Base-by-base conservation (phyloP, 257 asterid species). In the Cinchona pubescens region DNA sequence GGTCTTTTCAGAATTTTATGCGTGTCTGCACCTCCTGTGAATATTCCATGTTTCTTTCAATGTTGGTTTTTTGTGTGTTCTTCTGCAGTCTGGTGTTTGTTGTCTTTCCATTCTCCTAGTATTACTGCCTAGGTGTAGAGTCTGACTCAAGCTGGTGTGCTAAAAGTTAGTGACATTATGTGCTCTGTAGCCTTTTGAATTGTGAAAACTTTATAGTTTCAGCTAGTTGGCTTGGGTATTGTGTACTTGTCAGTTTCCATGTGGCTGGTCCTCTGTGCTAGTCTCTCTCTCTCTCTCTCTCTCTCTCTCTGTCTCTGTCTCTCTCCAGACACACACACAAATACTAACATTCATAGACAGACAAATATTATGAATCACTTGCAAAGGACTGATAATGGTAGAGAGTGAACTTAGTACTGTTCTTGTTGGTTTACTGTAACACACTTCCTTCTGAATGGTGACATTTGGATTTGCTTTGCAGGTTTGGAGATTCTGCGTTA, bases 401-500 rank as follows among this genome's bases (percentile, higher is more conserved):
- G 30, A 27, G 25, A 27, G 40, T 13, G 45, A n/a, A 53, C 11
- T 27, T 23, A 21, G 42, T 64, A 32, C 43, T 1, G 25, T 32
- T 66, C n/a, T 42, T 56, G 72, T 42, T 56, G 61, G 35, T 38
- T 62, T 72, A 21, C 46, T 10, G 34, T 51, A 38, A 13, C 13
- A 51, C 77, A 46, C 59, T 62, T 51, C 19, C 56, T 25, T 76
- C 59, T 40, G 38, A 60, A 63, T 37, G 48, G 45, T 78, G 61
- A 74, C 51, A 53, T 49, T 72, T 79, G 75, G 62, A 29, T 80
- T 79, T 68, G 62, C 69, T 27, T 85, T 83, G 46, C 89, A 95
- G 99, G 96, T 89, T 64, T 95, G 99, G 99, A 95, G 91, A 76
- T 95, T 95, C 89, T 92, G 96, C 79, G 72, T 90, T 74, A 92